Evolutionary conservation across 331 rosid genomes (phyloP).

Genomic region (Erythrophleum ivorense): DNA sequence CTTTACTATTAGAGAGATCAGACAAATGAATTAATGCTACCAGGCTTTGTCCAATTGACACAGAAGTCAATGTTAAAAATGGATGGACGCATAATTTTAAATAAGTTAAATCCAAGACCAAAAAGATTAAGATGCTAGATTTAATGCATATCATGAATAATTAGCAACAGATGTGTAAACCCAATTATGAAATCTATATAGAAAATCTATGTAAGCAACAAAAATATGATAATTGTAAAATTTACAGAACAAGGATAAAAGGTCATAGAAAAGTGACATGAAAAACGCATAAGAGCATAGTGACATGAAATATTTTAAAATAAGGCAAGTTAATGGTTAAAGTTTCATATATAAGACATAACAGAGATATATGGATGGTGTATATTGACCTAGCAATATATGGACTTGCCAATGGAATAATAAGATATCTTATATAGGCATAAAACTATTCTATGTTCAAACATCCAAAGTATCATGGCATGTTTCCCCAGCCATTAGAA

Average conservation of each 20-base stretch:
- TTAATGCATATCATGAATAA: slow-evolving; percentile 13
- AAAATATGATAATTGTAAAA: not conserved
- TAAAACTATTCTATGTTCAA: slow-evolving; percentile 9
- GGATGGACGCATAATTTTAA: not conserved
- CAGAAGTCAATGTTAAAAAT: slow-evolving; percentile 9
- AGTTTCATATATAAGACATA: no score
- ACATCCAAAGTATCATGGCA: not conserved
- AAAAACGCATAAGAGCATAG: not conserved
- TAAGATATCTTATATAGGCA: not conserved
- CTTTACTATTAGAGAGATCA: not conserved
- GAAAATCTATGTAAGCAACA: not conserved
- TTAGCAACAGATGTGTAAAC: slow-evolving; percentile 17
- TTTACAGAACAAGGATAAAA: not conserved
- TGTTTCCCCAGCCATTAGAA: not conserved
- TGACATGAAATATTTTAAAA: not conserved
- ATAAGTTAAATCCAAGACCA: slow-evolving; percentile 28
- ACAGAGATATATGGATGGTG: not conserved
- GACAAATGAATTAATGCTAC: not conserved
- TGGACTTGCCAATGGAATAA: not conserved
- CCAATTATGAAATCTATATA: not conserved
- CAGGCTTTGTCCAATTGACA: slow-evolving; percentile 27
- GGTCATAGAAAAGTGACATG: not conserved
- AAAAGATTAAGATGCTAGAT: slow-evolving; percentile 22
- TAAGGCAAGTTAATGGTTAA: no score
- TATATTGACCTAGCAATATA: not conserved